phyloP scores from a whole-genome alignment of 2,329 filamentous ascomycete species.

The Sporothrix curviconia region DNA sequence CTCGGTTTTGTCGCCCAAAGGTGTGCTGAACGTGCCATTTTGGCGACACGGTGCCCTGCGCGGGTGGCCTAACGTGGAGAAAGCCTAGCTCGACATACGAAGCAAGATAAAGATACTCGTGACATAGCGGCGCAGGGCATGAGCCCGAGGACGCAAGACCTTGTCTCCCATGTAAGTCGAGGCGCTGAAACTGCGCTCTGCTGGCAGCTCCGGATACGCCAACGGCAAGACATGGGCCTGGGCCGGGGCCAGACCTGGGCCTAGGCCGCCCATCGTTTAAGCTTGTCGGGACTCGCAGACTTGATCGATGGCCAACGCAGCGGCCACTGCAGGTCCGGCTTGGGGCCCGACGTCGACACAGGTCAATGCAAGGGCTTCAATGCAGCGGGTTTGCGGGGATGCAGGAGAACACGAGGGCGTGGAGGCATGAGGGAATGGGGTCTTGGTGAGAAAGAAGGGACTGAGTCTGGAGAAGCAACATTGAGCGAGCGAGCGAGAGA shows the following conservation, averaged over 20 bases:
- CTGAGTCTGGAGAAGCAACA: too few relatives aligned
- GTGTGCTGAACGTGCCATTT: constrained; percentile 9
- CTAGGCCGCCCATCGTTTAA: neutral
- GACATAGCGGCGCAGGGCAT: neutral
- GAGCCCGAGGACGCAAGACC: neutral
- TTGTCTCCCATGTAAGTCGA: neutral
- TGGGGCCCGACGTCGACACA: neutral
- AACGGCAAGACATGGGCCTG: neutral
- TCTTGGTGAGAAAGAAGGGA: too few relatives aligned
- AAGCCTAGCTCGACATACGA: neutral
- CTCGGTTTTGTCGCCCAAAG: too few relatives aligned
- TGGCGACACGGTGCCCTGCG: too few relatives aligned
- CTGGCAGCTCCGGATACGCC: constrained; percentile 12
- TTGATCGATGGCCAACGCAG: constrained; percentile 8
- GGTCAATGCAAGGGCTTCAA: constrained; percentile 4
- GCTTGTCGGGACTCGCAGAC: neutral
- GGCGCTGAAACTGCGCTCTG: constrained; percentile 17
- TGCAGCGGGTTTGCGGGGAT: constrained; percentile 10
- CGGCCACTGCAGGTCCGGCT: constrained; percentile 4
- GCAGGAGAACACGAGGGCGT: neutral
- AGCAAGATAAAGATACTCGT: neutral
- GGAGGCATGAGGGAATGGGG: neutral
- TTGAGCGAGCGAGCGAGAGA: too few relatives aligned
- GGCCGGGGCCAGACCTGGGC: constrained; percentile 12
- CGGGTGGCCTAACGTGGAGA: constrained; percentile 6